phyloP scores from a whole-genome alignment of 371 early-diverging fungal genomes.

The Lichtheimia corymbifera region DNA sequence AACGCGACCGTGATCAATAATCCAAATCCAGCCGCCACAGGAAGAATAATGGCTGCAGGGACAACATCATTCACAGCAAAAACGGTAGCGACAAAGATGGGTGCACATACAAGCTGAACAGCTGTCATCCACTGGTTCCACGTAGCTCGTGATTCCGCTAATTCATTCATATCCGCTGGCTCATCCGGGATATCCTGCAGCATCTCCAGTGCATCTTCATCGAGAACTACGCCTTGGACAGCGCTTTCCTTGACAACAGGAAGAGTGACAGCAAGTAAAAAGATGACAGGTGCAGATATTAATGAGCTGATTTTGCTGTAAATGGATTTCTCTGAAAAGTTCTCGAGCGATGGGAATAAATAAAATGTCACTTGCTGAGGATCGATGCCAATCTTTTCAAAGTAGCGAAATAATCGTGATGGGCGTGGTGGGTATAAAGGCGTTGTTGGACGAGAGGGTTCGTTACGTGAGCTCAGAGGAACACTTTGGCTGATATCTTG shows the following conservation, averaged over 20 bases:
- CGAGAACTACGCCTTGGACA: constrained; percentile 20
- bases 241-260: constrained; percentile 58
- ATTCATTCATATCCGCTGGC: constrained; percentile 15
- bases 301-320: constrained; percentile 55
- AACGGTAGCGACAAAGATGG: constrained; percentile 38
- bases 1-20: constrained; percentile 19
- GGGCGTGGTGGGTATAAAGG: neutral
- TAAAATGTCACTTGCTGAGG: constrained; percentile 16
- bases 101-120: constrained; percentile 38
- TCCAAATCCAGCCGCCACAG: constrained; percentile 27
- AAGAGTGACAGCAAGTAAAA: constrained; percentile 54
- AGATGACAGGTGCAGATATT: constrained; percentile 54
- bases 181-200: constrained; percentile 26
- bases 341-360: constrained; percentile 58
- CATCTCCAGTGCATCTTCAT: constrained; percentile 30
- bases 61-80: constrained; percentile 25
- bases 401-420: neutral
- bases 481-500: constrained; percentile 1
- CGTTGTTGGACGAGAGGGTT: neutral
- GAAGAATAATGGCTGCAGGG: constrained; percentile 23
- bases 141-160: constrained; percentile 8
- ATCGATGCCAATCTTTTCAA: constrained; percentile 1
- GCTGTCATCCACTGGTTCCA: constrained; percentile 56
- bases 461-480: constrained; percentile 13
- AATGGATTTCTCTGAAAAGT: constrained; percentile 51